Conservation (phyloP, 441 rosid genomes). For the Erodium moschatum region DNA sequence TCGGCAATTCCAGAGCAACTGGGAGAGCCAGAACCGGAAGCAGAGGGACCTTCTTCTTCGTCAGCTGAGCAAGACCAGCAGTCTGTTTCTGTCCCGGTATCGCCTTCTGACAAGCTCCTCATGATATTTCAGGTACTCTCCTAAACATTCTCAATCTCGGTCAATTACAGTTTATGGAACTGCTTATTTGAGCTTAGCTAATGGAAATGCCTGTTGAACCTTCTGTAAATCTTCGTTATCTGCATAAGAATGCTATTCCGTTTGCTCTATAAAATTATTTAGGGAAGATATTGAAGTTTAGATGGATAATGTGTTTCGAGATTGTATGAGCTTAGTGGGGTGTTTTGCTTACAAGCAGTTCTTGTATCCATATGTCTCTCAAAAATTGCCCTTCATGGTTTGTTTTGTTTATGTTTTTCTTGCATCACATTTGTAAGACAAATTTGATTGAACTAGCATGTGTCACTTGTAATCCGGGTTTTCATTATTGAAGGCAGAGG, state of each 20-base stretch:
- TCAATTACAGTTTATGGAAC: neutral
- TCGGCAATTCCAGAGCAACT: too few relatives aligned
- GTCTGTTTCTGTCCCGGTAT: constrained; percentile 69
- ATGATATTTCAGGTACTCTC: neutral
- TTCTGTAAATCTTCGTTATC: neutral
- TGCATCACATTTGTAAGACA: neutral
- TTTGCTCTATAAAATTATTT: too few relatives aligned
- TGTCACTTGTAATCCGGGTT: neutral
- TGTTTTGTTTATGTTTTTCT: too few relatives aligned
- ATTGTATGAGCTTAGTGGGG: neutral
- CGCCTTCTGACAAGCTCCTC: constrained; percentile 73
- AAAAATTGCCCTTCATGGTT: too few relatives aligned
- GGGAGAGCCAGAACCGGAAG: too few relatives aligned
- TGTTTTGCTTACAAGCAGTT: neutral
- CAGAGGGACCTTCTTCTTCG: constrained; percentile 18
- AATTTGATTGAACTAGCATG: neutral
- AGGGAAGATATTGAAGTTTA: neutral
- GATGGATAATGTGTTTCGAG: neutral
- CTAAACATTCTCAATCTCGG: neutral
- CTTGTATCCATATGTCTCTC: neutral
- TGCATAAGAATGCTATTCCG: neutral
- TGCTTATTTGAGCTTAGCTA: neutral
- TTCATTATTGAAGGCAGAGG: constrained; percentile 59
- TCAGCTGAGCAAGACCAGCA: constrained; percentile 35
- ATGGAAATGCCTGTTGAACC: neutral